Evolutionary conservation across 2,329 filamentous ascomycete species (phyloP).

Genomic region (Phaeosphaeriaceae sp.): DNA sequence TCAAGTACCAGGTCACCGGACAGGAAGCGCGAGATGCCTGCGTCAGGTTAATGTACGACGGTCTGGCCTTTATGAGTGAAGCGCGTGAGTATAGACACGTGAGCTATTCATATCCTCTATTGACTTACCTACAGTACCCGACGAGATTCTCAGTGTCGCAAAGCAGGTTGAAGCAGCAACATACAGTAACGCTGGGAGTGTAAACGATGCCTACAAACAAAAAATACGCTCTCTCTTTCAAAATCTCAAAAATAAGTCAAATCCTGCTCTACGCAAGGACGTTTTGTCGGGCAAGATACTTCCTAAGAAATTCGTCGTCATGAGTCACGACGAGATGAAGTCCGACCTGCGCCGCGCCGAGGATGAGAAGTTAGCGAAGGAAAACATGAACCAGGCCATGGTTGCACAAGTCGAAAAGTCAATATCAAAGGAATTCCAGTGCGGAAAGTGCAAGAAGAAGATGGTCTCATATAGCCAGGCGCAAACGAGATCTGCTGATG

Average conservation of each 20-base stretch:
- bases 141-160: constrained; percentile 69
- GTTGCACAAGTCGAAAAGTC: constrained; percentile 90
- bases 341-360: constrained; percentile 79
- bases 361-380: constrained; percentile 78
- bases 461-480: constrained; percentile 96
- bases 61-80: constrained; percentile 74
- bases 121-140: constrained; percentile 54
- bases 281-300: constrained; percentile 78
- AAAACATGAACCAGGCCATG: constrained; percentile 98
- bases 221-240: constrained; percentile 94
- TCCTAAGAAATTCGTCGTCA: constrained; percentile 76
- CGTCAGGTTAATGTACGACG: constrained; percentile 92
- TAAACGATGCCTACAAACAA: constrained; percentile 75
- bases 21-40: constrained; percentile 79
- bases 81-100: constrained; percentile 46
- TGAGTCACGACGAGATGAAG: constrained; percentile 91
- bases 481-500: constrained; percentile 93
- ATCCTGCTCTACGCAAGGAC: constrained; percentile 74
- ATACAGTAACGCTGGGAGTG: constrained; percentile 71
- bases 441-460: constrained; percentile 89
- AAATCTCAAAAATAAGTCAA: constrained; percentile 93
- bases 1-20: constrained; percentile 77
- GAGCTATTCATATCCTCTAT: constrained; percentile 13
- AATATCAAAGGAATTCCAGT: constrained; percentile 85
- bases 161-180: constrained; percentile 80